Evolutionary conservation across 225 moss, liverwort and hornwort genomes (phyloP).

Genomic region (Climacium dendroides): DNA sequence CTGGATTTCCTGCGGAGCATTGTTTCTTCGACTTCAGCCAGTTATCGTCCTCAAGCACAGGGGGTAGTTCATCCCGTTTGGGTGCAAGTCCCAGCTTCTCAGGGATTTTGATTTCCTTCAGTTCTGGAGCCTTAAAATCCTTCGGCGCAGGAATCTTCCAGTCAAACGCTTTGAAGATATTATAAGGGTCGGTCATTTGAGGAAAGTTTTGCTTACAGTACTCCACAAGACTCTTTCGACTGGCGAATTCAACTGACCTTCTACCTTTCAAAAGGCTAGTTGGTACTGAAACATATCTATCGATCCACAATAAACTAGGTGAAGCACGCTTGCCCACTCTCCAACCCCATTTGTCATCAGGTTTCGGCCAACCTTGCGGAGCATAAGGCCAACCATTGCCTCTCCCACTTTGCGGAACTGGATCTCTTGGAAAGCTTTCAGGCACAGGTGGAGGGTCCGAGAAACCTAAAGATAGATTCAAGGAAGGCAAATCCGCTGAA

Average conservation of each 20-base stretch:
- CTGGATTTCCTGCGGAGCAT: slow-evolving; percentile 49
- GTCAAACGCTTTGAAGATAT: slow-evolving; percentile 66
- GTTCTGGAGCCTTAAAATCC: slow-evolving; percentile 30
- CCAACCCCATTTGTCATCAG: slow-evolving; percentile 75
- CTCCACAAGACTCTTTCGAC: slow-evolving; percentile 39
- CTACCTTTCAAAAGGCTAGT: slow-evolving; percentile 41
- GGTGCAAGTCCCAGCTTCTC: not conserved
- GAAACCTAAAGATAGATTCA: not conserved
- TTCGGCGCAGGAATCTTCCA: slow-evolving; percentile 64
- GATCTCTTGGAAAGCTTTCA: slow-evolving; percentile 31
- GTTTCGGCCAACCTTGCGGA: slow-evolving; percentile 71
- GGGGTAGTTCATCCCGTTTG: slow-evolving; percentile 25
- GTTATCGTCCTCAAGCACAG: not conserved
- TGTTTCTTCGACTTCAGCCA: slow-evolving; percentile 29
- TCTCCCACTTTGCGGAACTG: slow-evolving; percentile 32
- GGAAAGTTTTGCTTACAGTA: slow-evolving; percentile 51
- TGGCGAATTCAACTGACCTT: slow-evolving; percentile 46
- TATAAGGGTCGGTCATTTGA: slow-evolving; percentile 33
- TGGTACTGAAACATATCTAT: slow-evolving; percentile 57
- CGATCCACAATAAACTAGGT: slow-evolving; percentile 40
- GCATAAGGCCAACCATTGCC: slow-evolving; percentile 88
- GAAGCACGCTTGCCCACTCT: slow-evolving; percentile 54
- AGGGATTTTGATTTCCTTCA: not conserved
- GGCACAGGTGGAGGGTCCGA: slow-evolving; percentile 41
- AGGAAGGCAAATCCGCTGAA: not conserved